Evolutionary conservation across 768 basidiomycete species (phyloP).

Genomic region (Daedaleopsis nitida): DNA sequence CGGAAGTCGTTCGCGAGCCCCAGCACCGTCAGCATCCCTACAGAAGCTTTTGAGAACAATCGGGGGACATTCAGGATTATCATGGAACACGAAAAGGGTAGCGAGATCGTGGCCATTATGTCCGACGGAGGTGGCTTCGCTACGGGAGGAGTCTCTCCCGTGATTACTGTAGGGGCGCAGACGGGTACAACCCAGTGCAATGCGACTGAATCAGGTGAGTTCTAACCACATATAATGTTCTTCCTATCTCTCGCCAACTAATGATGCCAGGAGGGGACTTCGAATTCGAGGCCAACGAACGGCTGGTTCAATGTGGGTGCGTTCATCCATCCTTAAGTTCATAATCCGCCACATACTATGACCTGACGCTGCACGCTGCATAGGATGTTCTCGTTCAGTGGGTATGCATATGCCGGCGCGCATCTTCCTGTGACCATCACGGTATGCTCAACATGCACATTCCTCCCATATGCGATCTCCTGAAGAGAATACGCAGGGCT

Average conservation of each 20-base stretch:
- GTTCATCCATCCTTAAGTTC: too few species aligned
- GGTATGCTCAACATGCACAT: constrained; percentile 11
- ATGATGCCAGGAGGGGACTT: too few species aligned
- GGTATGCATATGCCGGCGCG: too few species aligned
- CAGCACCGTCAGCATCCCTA: constrained; percentile 58
- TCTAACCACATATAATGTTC: too few species aligned
- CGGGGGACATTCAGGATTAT: constrained; percentile 52
- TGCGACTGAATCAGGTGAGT: constrained; percentile 3
- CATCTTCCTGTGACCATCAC: constrained; percentile 22
- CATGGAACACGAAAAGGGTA: constrained; percentile 42
- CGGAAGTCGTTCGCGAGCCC: constrained; percentile 7
- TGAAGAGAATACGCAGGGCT: constrained; percentile 18
- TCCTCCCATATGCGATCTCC: background rate
- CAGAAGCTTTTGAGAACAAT: constrained; percentile 45
- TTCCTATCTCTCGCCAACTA: background rate
- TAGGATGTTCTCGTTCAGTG: too few species aligned
- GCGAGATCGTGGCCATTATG: constrained; percentile 60
- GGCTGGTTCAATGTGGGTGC: too few species aligned
- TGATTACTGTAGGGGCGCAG: constrained; percentile 7
- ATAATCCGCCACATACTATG: too few species aligned
- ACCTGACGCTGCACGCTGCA: too few species aligned
- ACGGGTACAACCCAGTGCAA: constrained; percentile 3
- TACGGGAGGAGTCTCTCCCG: constrained; percentile 40
- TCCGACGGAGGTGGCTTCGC: constrained; percentile 73
- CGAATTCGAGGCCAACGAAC: too few species aligned